Evolutionary conservation across 1,284 basidiomycete genomes (phyloP).

Genomic region (Termitomyces sp.): DNA sequence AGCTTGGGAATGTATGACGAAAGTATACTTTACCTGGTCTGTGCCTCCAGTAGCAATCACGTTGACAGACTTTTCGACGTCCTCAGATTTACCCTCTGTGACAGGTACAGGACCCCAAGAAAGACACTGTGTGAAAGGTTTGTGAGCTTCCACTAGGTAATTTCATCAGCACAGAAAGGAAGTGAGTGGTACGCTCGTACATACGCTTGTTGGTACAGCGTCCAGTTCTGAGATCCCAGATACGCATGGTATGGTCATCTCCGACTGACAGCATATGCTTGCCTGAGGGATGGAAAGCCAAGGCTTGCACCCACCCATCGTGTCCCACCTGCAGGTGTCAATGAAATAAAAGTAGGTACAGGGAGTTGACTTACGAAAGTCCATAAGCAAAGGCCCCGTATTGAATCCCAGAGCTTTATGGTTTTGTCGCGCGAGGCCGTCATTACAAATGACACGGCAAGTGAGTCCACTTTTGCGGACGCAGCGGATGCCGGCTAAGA

Average conservation of each 20-base stretch:
- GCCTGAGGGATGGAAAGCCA: slow-evolving; percentile 71
- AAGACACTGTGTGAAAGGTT: slow-evolving; percentile 64
- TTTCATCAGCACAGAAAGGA: background rate
- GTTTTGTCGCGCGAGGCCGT: slow-evolving; percentile 72
- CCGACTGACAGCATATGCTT: slow-evolving; percentile 69
- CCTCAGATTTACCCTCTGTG: slow-evolving; percentile 29
- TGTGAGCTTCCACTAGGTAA: slow-evolving; percentile 54
- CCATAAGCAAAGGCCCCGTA: slow-evolving; percentile 62
- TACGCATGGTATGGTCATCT: slow-evolving; percentile 73
- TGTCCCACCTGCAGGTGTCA: slow-evolving; percentile 45
- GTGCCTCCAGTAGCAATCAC: slow-evolving; percentile 66
- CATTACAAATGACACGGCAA: slow-evolving; percentile 45
- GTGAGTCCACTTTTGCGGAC: slow-evolving; percentile 21
- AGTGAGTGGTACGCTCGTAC: background rate
- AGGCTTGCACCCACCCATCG: slow-evolving; percentile 67
- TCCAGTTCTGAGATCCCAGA: slow-evolving; percentile 71
- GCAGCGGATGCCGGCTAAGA: slow-evolving; percentile 1
- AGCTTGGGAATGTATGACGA: background rate
- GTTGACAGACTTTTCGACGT: slow-evolving; percentile 46
- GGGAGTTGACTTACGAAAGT: slow-evolving; percentile 43
- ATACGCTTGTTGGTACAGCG: slow-evolving; percentile 54
- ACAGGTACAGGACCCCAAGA: slow-evolving; percentile 50
- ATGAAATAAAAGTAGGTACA: background rate
- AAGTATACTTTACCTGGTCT: slow-evolving; percentile 29
- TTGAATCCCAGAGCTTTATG: slow-evolving; percentile 68